Evolutionary conservation across 139 green algal species (phyloP), one percentile per base, ranked within the genome.

Genomic region (Tetradesmus obliquus): DNA sequence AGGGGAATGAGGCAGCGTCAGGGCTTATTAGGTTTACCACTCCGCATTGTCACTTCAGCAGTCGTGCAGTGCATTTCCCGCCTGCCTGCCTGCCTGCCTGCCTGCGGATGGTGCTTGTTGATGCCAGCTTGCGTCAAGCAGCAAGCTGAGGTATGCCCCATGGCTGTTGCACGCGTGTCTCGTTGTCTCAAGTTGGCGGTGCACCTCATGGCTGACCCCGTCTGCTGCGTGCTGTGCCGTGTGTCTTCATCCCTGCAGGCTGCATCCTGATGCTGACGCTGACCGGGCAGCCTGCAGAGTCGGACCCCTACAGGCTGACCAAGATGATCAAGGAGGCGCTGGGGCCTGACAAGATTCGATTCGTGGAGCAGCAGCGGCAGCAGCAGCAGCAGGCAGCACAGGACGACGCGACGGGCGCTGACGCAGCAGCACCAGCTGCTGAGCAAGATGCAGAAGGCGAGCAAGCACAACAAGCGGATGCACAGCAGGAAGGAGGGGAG

Each of bases 361-460:
- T 88, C 79, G 84, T 88, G 69, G 84, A 88, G 57, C 84, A 88
- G 84, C 84, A 79, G 84, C 84, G 20, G 20, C 83, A 89, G 62
- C 84, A 89, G 57, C 55, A 88, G 55, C 83, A 88, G 9, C 13
- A 88, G 10, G 22, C 74, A 17, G 7, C 32, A 62, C 60, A 82
- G 62, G 12, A 82, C 2, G 10, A 88, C 5, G 8, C 58, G 57
- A 12, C 54, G 79, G 20, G 3, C 8, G 55, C 82, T 32, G 60
- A 12, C 74, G 22, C 24, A 80, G 84, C 84, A 62, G 60, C 32
- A 82, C n/a, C n/a, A n/a, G n/a, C n/a, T n/a, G n/a, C n/a, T n/a
- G n/a, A n/a, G n/a, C n/a, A n/a, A n/a, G n/a, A n/a, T n/a, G n/a
- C 54, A 88, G 58, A 20, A 57, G 58, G 51, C 71, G n/a, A 13